Evolutionary conservation across 2,329 filamentous ascomycete genomes (phyloP), one percentile per base, ranked within the genome.

Genomic region (Pseudophaeomoniella oleicola): DNA sequence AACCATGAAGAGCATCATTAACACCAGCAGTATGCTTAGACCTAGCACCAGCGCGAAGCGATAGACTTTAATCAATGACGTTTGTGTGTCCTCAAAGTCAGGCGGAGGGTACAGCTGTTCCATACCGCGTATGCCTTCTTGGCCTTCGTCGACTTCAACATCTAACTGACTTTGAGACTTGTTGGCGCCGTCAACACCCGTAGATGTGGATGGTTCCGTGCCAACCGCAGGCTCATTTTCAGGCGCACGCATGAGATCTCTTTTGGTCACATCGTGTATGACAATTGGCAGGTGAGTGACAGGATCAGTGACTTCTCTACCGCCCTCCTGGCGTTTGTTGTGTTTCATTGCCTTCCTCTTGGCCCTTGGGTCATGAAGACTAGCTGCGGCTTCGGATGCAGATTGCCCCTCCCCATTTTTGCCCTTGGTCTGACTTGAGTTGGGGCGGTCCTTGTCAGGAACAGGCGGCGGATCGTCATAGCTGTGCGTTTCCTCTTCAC

Each of bases 251-350:
- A 67, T 59, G 19, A 83, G 59, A 36, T 79, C 74, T 29, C 72
- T 68, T 17, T 68, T 63, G 1, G 78, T 81, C 46, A 76, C 76
- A 49, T 83, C 79, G 49, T 80, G 75, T 22, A 82, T 78, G 22
- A 58, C 62, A 34, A 82, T 67, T 2, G 78, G 77, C 2, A 83
- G 62, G 54, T 83, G 79, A 2, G 79, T 84, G 29, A 83, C 67
- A 0, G 78, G 78, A 48, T 84, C 79, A 1, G 78, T 83, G 33
- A 83, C 78, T 50, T 79, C 66, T 40, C 69, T 60, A 39, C 67
- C 64, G 16, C 64, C 62, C 18, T 62, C 57, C 39, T 67, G 62
- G 18, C 62, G 56, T 32, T 53, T 58, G 40, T 55, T 57, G 39
- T 67, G 62, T 48, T 69, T 66, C 59, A 69, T 62, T 10, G 52